Percentiles rank a stretch among this genome's conserved stretches.
These are phyloP conservation scores for Crassisporium funariophilum DNA, from an alignment of 768 basidiomycete genomes.

Conservation along the genomic window DNA sequence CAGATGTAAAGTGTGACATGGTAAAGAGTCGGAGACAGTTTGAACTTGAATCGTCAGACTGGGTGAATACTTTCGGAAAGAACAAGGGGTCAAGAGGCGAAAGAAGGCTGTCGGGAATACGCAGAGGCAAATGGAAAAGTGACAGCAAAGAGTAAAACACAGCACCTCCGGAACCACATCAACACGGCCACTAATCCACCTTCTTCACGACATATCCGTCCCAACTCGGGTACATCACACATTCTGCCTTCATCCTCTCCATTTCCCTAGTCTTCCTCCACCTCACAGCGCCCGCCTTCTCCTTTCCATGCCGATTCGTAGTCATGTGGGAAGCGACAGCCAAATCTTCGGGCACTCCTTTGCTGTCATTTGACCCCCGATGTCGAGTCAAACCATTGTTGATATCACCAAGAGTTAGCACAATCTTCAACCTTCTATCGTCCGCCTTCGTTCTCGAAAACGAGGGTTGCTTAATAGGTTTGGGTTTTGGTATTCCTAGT, in stretches of 20 bases:
- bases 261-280: slow-evolving; percentile 30
- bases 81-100: background rate
- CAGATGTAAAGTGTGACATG: no score
- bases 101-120: slow-evolving; percentile 4
- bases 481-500: slow-evolving; percentile 41
- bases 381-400: slow-evolving; percentile 6
- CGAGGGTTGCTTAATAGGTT: slow-evolving; percentile 49
- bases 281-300: slow-evolving; percentile 32
- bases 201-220: slow-evolving; percentile 59
- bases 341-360: slow-evolving; percentile 3
- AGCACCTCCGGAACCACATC: slow-evolving; percentile 11
- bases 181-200: slow-evolving; percentile 12
- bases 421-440: slow-evolving; percentile 54
- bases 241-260: slow-evolving; percentile 43
- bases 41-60: no score
- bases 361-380: slow-evolving; percentile 2
- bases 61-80: no score
- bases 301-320: slow-evolving; percentile 23
- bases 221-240: slow-evolving; percentile 62
- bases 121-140: slow-evolving; percentile 5
- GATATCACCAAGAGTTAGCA: slow-evolving; percentile 25
- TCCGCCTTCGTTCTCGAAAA: slow-evolving; percentile 55
- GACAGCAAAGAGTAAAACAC: slow-evolving; percentile 6
- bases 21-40: no score
- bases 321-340: background rate